phyloP scores from a whole-genome alignment of 2,329 filamentous ascomycete species.

The Aspergillus calidoustus region DNA sequence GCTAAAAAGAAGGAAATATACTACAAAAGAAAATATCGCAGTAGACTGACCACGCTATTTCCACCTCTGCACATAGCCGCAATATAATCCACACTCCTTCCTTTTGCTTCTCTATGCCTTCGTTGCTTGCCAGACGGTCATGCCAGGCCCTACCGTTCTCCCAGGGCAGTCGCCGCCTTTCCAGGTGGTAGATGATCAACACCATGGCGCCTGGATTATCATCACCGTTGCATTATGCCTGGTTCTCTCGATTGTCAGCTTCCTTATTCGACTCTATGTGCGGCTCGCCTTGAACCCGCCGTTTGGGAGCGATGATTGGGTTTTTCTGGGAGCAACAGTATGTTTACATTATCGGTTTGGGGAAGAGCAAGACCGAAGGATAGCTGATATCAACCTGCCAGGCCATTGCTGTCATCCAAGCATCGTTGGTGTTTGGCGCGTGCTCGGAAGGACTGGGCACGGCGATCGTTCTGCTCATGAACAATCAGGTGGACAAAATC shows the following conservation, averaged over 20 bases:
- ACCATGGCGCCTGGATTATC: conserved; percentile 46
- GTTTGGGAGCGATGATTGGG: conserved; percentile 41
- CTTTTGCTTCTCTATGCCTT: conserved; percentile 2
- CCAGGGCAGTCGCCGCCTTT: conserved; percentile 42
- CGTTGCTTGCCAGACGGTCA: conserved; percentile 15
- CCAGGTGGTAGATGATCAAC: conserved; percentile 43
- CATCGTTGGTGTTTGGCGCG: conserved; percentile 35
- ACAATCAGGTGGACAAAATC: conserved; percentile 28
- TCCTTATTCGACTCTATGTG: conserved; percentile 44
- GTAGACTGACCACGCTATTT: not conserved
- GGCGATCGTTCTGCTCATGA: conserved; percentile 33
- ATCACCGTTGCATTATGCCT: conserved; percentile 45
- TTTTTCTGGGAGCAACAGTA: conserved; percentile 40
- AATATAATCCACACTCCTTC: conserved; percentile 13
- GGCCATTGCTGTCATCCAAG: conserved; percentile 38
- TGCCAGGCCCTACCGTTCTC: conserved; percentile 35
- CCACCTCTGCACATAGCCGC: conserved; percentile 4
- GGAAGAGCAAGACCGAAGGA: not conserved
- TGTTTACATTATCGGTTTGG: conserved; percentile 1
- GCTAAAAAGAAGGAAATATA: not conserved
- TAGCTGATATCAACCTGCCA: conserved; percentile 16
- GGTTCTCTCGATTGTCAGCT: conserved; percentile 39
- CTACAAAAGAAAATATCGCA: not conserved
- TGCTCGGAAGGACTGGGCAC: conserved; percentile 41
- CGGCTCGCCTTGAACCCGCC: conserved; percentile 37